Base-by-base conservation (phyloP, 78 protist genomes). In the Bigelowiella natans region DNA sequence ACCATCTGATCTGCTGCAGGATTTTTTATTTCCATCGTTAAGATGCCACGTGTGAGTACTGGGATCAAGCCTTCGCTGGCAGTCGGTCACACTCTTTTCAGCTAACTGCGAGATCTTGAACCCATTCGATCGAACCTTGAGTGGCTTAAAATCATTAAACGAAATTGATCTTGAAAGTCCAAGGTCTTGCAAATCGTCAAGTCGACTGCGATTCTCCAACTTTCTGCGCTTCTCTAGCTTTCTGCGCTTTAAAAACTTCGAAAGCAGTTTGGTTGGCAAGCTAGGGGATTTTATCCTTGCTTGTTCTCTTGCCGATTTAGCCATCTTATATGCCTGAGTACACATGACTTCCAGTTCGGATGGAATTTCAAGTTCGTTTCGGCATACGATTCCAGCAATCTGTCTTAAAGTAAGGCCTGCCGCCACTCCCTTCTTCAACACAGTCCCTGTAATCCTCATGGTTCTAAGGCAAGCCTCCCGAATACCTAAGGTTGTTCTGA, bases 291-390 rank as follows among this genome's bases (percentile, higher is more conserved):
- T 51, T 26, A 51, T 51, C 18, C 18, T 51, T 18, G 18, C 34
- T 18, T 51, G 73, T 51, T 51, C 73, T 18, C 73, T 51, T 26
- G 89, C 89, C 0, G 1, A 11, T 0, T 1, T 30, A 37, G 87
- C 87, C 40, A 89, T 36, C 26, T 31, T 31, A 2, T 73, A 37
- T 3, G 91, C 91, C 37, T 90, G 92, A 39, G 3, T 31, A 7
- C 3, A 31, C 1, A 90, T 51, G 36, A 29, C 39, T 88, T 90
- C 92, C 1, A 90, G 82, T 26, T 85, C 88, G 0, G 88, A 83
- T n/a, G 92, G 92, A 18, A 11, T 36, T 1, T 90, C 92, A 0
- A 40, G 37, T 37, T 90, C 92, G 2, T 2, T 31, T 1, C 92
- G 92, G 63, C 85, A 38, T 18, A 90, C 2, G 39, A 90, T 36